A percentile compares a stretch with the other conserved stretches of the same genome.
Evolutionary conservation across 371 early-diverging fungal genomes (phyloP).

Genomic region (Mucor saturninus): DNA sequence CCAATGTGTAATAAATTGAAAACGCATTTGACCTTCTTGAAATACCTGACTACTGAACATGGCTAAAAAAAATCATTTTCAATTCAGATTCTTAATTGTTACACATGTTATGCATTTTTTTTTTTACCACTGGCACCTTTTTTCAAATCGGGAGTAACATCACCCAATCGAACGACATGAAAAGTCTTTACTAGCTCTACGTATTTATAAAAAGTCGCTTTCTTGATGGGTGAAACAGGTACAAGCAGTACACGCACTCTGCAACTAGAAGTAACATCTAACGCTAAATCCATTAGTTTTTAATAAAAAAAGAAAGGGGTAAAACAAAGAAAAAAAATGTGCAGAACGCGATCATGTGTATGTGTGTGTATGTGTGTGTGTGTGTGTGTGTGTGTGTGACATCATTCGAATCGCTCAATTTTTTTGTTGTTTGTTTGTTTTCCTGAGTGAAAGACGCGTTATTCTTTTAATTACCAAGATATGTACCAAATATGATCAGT

Average conservation of each 20-base stretch:
- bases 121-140: conserved; percentile 49
- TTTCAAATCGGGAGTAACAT: conserved; percentile 64
- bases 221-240: conserved; percentile 75
- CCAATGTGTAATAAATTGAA: conserved; percentile 75
- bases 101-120: conserved; percentile 8
- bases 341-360: too few species aligned
- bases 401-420: too few species aligned
- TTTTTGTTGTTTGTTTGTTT: too few species aligned
- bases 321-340: neutral
- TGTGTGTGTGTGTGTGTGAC: too few species aligned
- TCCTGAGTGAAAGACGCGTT: too few species aligned
- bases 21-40: conserved; percentile 79
- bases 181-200: conserved; percentile 67
- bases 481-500: too few species aligned
- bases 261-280: conserved; percentile 63
- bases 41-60: conserved; percentile 35
- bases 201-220: conserved; percentile 68
- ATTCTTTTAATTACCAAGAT: too few species aligned
- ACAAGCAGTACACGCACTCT: conserved; percentile 74
- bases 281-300: conserved; percentile 5
- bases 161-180: conserved; percentile 56
- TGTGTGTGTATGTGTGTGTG: too few species aligned
- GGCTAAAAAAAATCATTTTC: conserved; percentile 9
- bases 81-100: too few species aligned
- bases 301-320: neutral